Evolutionary conservation across 2,329 filamentous ascomycete genomes (phyloP), one percentile per base, ranked within the genome.

Genomic region (Colletotrichum lindemuthianum): DNA sequence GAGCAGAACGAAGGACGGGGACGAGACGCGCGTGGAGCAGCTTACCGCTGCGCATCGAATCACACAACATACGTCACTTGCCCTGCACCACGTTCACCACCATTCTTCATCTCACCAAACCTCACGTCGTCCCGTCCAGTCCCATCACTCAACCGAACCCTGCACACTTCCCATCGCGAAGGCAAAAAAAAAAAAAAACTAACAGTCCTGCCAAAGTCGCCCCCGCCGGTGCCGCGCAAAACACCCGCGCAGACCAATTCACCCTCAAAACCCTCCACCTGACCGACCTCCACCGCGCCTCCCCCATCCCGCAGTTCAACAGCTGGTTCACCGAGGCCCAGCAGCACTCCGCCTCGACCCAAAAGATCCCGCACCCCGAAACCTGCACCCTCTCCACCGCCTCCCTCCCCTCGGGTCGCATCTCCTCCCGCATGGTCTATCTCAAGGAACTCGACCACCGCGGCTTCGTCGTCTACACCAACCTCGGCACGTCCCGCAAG

Each of bases 401-500:
- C 0, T 82, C 85, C 32, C 85, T 98, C 5, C 95, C 95, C 2
- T 91, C 88, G 0, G 96, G 96, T 66, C 89, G 91, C 50, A 91
- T 98, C 16, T 93, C 89, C 50, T 90, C 92, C 4, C 92, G 96
- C 64, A 86, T 93, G 70, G 93, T 99, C 41, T 99, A 98, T 79
- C 85, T 99, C 69, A 99, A 99, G 79, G 96, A 98, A 82, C 88
- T 98, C 32, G 94, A 98, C 77, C 78, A 82, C 58, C 71, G 77
- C 6, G 78, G 94, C 13, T 99, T 96, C 78, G 93, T 98, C 47
- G 84, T 99, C 52, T 99, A 98, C 83, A 91, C 88, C 73, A 99
- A 99, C 78, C 95, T 94, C 81, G 93, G 88, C 65, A 96, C 92
- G 0, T 92, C 88, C 64, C 80, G 84, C 72, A 88, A 90, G 80